These are phyloP conservation scores for Trypanosomatidae sp. DNA, from an alignment of 208 protist genomes.

Conservation along the genomic window DNA sequence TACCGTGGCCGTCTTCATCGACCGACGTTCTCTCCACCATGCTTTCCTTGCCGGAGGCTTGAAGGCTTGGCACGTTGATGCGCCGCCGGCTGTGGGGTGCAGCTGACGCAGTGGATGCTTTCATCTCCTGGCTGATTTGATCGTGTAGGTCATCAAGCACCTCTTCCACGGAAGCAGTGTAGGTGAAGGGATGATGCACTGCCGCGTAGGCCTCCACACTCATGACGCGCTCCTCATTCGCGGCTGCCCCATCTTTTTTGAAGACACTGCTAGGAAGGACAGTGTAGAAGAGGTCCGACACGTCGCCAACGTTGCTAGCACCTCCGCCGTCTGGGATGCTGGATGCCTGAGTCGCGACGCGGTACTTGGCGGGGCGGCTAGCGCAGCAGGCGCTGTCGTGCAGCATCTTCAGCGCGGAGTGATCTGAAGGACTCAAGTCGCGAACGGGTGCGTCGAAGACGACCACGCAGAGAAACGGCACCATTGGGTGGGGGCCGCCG, in stretches of 20 bases:
- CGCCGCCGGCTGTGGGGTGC: background rate
- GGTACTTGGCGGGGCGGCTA: background rate
- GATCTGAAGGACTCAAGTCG: constrained; percentile 30
- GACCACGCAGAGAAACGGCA: constrained; percentile 37
- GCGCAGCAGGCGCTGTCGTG: constrained; percentile 13
- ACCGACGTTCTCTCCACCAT: background rate
- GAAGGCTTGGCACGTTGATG: background rate
- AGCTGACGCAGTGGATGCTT: background rate
- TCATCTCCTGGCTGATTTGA: constrained; percentile 16
- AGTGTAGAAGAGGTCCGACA: constrained; percentile 20
- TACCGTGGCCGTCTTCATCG: too few relatives aligned
- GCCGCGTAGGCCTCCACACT: constrained; percentile 22
- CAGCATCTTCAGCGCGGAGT: constrained; percentile 26
- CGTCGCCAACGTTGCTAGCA: background rate
- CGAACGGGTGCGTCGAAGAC: constrained; percentile 34
- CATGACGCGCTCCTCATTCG: constrained; percentile 11
- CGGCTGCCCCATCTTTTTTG: background rate
- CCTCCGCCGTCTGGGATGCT: background rate
- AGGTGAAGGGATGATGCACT: constrained; percentile 26
- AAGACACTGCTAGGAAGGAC: constrained; percentile 12
- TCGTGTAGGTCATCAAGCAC: constrained; percentile 24
- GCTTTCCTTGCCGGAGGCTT: background rate
- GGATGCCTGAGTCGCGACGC: background rate
- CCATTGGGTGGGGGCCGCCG: background rate
- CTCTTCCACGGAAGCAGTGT: constrained; percentile 34